Evolutionary conservation across 106 monocot genomes (phyloP), one percentile per base, ranked within the genome.

Genomic region (Platanthera zijinensis): DNA sequence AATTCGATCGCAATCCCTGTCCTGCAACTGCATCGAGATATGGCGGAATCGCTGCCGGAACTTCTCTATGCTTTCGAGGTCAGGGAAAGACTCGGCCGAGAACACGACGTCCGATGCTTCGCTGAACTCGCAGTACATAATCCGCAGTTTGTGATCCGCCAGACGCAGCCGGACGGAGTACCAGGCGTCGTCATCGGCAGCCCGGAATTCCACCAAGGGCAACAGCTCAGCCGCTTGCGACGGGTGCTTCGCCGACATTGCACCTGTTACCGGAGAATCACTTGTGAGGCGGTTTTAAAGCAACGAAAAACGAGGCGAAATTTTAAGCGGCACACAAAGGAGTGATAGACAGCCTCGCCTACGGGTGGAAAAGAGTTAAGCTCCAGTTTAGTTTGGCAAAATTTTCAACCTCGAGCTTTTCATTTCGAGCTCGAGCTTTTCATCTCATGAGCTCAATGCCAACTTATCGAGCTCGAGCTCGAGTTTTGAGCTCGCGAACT

Each of bases 41-140:
- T 5, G 12, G 30, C 75, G 52, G 51, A 75, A 56, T 17, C 75
- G 22, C 5, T 45, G 11, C 39, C 10, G 17, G 75, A 75, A 75
- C n/a, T 32, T 57, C 75, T 75, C 75, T 28, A 75, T 10, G 45
- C 54, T 54, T 7, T 75, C 54, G 25, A 18, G 17, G 45, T 75
- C 53, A 0, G 6, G 0, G 6, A 75, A 75, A 2, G 10, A 11
- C 10, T 75, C 45, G 45, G 53, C 52, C 8, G 25, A 12, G 17
- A 30, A 75, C 2, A 21, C 3, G 57, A 57, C 75, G 45, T 75
- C 75, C 7, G 0, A 46, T 11, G 7, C 75, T 13, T 57, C 30
- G n/a, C 57, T 15, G 75, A 75, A 75, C 25, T 53, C 57, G 13
- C 52, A 57, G 30, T 32, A 75, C 75, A 75, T 75, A 7, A 75